A percentile compares a stretch with the other conserved stretches of the same genome.
Conservation (phyloP, 805 yeast species). For the Wickerhamiella hasegawae region DNA sequence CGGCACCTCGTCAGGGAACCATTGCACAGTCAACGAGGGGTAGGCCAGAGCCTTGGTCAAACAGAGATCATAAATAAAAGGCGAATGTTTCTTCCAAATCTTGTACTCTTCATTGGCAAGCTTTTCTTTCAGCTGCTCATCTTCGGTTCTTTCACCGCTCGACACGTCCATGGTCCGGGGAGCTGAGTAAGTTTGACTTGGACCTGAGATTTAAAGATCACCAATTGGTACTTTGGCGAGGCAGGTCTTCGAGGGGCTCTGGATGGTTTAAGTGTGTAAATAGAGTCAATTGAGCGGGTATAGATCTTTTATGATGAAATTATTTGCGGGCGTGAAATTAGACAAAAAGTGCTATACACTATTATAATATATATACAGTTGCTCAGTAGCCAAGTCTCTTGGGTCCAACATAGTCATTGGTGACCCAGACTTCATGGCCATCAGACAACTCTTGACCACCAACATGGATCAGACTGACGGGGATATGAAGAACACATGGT, state of each 20-base stretch:
- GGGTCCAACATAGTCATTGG: background rate
- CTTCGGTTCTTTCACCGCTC: no score
- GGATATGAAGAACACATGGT: background rate
- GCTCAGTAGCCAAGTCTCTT: background rate
- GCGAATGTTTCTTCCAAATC: slow-evolving; percentile 50
- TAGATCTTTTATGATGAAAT: no score
- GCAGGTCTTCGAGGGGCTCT: no score
- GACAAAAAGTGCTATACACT: no score
- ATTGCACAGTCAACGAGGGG: slow-evolving; percentile 48
- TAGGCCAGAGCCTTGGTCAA: slow-evolving; percentile 38
- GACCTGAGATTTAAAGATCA: no score
- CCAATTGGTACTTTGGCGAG: no score
- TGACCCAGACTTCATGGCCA: background rate
- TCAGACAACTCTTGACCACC: background rate
- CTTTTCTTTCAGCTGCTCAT: no score
- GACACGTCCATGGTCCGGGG: no score
- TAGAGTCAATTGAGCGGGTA: no score
- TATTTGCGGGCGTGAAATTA: no score
- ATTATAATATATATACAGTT: background rate
- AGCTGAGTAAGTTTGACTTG: no score
- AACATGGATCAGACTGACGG: background rate
- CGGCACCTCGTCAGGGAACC: slow-evolving; percentile 34
- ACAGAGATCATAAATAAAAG: slow-evolving; percentile 39
- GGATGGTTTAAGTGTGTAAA: no score
- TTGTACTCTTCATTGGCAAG: slow-evolving; percentile 28